Evolutionary conservation across 108 stramenopile species (phyloP).

Genomic region (Chaetoceros tenuissimus): DNA sequence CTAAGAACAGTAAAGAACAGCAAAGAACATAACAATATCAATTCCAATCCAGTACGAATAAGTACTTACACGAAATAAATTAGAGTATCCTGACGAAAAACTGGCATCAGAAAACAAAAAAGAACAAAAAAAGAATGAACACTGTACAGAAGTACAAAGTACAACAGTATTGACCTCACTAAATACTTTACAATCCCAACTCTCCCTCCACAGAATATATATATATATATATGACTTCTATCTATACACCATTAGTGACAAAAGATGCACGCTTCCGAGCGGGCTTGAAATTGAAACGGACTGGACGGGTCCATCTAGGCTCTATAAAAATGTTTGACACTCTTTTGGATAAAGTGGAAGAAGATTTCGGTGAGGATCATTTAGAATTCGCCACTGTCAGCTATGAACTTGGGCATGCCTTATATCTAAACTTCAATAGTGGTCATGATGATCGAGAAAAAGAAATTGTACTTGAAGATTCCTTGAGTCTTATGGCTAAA

Average conservation of each 20-base stretch:
- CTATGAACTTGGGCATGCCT: constrained; percentile 76
- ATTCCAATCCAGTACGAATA: no score
- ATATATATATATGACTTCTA: no score
- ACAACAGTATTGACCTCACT: no score
- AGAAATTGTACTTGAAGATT: constrained; percentile 35
- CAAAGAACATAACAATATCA: no score
- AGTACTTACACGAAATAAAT: no score
- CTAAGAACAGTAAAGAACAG: no score
- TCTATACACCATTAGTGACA: constrained; percentile 21
- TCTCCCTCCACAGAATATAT: no score
- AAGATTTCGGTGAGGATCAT: constrained; percentile 31
- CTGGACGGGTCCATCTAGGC: constrained; percentile 27
- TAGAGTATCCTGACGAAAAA: no score
- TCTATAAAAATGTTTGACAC: constrained; percentile 65
- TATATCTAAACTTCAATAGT: constrained; percentile 30
- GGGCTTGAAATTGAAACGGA: constrained; percentile 28
- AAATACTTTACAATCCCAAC: no score
- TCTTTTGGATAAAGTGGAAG: constrained; percentile 42
- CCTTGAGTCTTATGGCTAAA: constrained; percentile 77
- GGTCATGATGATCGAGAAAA: background rate
- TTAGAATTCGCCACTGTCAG: constrained; percentile 58
- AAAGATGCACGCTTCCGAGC: constrained; percentile 41
- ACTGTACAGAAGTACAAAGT: no score
- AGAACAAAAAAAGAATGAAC: no score
- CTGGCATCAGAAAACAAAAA: no score